Conservation (phyloP, 2,329 filamentous ascomycete species). For the Colletotrichum sp. region DNA sequence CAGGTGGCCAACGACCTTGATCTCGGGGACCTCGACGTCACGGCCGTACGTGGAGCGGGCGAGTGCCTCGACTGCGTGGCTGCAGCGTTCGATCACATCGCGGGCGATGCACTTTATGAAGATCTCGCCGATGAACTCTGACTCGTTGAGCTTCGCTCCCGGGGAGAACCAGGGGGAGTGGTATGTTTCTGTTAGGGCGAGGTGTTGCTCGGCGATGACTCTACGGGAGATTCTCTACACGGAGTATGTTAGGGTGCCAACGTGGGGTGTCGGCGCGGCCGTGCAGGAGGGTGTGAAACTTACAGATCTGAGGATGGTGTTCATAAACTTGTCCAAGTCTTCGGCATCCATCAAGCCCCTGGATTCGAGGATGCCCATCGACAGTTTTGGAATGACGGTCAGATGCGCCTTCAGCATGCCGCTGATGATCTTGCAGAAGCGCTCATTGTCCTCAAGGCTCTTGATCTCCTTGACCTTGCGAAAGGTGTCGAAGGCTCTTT, state of each 20-base stretch:
- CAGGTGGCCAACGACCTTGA: conserved; percentile 83
- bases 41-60: conserved; percentile 77
- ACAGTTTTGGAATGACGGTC: conserved; percentile 90
- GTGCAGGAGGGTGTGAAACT: conserved; percentile 29
- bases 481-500: conserved; percentile 92
- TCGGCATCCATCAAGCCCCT: conserved; percentile 80
- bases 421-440: conserved; percentile 80
- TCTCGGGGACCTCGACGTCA: conserved; percentile 75
- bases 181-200: conserved; percentile 93
- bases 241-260: not conserved
- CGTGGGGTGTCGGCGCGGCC: not conserved
- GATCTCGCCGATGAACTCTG: conserved; percentile 94
- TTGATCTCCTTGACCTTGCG: conserved; percentile 84
- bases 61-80: conserved; percentile 75
- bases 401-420: conserved; percentile 86
- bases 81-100: conserved; percentile 86
- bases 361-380: conserved; percentile 93
- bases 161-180: conserved; percentile 90
- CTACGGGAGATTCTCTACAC: conserved; percentile 87
- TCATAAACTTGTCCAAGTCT: conserved; percentile 93
- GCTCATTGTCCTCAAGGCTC: conserved; percentile 87
- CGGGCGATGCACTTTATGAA: conserved; percentile 91
- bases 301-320: conserved; percentile 87
- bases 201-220: conserved; percentile 96
- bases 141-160: conserved; percentile 71